Conservation (phyloP, 331 rosid species). For the Rhamnella rubrinervis region DNA sequence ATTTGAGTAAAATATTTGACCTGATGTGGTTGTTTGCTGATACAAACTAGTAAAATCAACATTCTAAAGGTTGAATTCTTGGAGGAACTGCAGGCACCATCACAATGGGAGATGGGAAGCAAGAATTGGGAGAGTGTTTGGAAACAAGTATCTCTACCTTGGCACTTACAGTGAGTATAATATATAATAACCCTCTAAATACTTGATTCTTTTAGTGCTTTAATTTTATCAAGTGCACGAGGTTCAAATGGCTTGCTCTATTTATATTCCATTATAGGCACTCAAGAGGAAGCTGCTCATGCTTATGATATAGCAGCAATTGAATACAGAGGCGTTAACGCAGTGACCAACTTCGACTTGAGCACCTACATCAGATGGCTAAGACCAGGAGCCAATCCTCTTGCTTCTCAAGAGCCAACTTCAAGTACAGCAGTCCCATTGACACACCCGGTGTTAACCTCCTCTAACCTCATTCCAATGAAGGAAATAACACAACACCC, state of each 20-base stretch:
- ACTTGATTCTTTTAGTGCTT: not conserved
- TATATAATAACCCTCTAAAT: not conserved
- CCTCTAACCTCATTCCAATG: constrained; percentile 24
- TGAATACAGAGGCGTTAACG: constrained; percentile 74
- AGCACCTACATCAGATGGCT: constrained; percentile 77
- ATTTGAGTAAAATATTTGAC: not conserved
- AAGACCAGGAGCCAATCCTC: constrained; percentile 47
- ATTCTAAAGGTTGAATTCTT: constrained; percentile 12
- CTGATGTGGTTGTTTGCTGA: not conserved
- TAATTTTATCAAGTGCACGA: not conserved
- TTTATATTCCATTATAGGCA: constrained; percentile 42
- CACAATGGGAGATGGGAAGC: constrained; percentile 93
- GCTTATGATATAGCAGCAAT: constrained; percentile 80
- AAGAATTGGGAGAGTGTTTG: constrained; percentile 78
- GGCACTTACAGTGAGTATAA: constrained; percentile 69
- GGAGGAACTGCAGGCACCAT: constrained; percentile 54
- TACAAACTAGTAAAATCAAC: not conserved
- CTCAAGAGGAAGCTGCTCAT: constrained; percentile 80
- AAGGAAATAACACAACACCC: constrained; percentile 28
- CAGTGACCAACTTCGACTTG: constrained; percentile 72
- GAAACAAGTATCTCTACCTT: constrained; percentile 79
- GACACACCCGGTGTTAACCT: constrained; percentile 14
- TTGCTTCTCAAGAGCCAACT: constrained; percentile 37
- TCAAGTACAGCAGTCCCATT: constrained; percentile 4
- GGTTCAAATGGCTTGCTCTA: not conserved